Evolutionary conservation across 2,329 filamentous ascomycete genomes (phyloP), one percentile per base, ranked within the genome.

Genomic region (Fusarium sp.): DNA sequence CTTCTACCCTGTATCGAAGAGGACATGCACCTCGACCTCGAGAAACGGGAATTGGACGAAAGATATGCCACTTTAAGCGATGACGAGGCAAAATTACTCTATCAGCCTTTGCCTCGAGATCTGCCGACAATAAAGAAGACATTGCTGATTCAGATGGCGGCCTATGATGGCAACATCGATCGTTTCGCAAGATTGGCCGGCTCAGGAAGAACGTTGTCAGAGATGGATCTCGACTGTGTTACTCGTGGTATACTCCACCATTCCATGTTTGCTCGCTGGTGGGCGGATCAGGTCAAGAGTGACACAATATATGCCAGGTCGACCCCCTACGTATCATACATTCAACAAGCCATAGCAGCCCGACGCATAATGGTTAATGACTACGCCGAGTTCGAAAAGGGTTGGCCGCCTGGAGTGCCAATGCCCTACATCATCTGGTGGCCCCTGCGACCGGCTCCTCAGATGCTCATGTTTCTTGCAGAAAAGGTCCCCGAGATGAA

Each of bases 331-430:
- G 9, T 24, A 0, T 44, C 7, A 20, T 24, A 49, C 3, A 34
- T 64, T 2, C 57, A 49, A 5, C 31, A 20, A 40, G 61, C 61
- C 1, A 64, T 64, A 26, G 7, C 36, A 11, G 57, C 61, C 1
- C 45, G 61, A 1, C 50, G 61, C 4, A 45, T 64, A 6, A 64
- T 64, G 61, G 14, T 61, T 10, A 64, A 64, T n/a, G 61, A 64
- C 15, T 2, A 8, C 1, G 2, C n/a, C 7, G 22, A n/a, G 7
- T 56, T 56, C 6, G 38, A 61, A 13, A 14, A 56, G 0, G 20
- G 22, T 5, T 64, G 50, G 54, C 48, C 55, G 11, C 2, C 36
- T 2, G 57, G 50, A 44, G 4, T 18, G 6, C n/a, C 13, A 4
- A 61, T 24, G 50, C 61, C 61, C 6, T 48, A 51, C 4, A 33